Conservation (phyloP, 345 rosid genomes). For the Eucalyptus urophylla region DNA sequence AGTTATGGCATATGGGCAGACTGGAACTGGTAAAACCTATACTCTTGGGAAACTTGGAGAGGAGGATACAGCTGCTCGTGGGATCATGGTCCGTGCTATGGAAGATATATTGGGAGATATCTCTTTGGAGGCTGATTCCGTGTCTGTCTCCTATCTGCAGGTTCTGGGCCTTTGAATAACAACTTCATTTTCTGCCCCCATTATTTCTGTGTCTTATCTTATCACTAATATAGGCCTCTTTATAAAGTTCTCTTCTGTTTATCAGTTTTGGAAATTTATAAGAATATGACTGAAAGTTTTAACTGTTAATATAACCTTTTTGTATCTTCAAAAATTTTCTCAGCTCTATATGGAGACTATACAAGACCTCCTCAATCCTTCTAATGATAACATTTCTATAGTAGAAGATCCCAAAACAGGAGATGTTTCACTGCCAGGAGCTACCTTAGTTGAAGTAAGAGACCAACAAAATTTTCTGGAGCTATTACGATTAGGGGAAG, state of each 20-base stretch:
- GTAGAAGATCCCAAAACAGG: constrained; percentile 93
- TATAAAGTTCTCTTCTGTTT: neutral
- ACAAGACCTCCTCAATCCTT: constrained; percentile 93
- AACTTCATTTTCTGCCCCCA: neutral
- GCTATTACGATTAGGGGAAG: constrained; percentile 72
- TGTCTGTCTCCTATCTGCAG: constrained; percentile 86
- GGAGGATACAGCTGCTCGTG: constrained; percentile 89
- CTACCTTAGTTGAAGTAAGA: constrained; percentile 72
- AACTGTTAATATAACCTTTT: neutral
- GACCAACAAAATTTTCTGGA: constrained; percentile 73
- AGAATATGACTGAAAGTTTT: neutral
- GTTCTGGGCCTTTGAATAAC: constrained; percentile 9
- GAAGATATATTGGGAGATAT: constrained; percentile 77
- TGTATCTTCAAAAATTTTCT: neutral
- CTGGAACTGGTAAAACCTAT: constrained; percentile 98
- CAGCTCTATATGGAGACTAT: constrained; percentile 99
- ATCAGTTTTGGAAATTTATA: neutral
- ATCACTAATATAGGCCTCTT: neutral
- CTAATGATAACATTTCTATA: constrained; percentile 75
- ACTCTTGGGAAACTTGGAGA: constrained; percentile 95
- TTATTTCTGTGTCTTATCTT: neutral
- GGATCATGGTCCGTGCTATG: constrained; percentile 99
- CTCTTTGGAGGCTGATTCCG: constrained; percentile 56
- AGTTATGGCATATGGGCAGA: constrained; percentile 98
- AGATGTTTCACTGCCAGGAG: constrained; percentile 91